Evolutionary conservation across 768 basidiomycete species (phyloP).

Genomic region (Boletus vinaceobasis): DNA sequence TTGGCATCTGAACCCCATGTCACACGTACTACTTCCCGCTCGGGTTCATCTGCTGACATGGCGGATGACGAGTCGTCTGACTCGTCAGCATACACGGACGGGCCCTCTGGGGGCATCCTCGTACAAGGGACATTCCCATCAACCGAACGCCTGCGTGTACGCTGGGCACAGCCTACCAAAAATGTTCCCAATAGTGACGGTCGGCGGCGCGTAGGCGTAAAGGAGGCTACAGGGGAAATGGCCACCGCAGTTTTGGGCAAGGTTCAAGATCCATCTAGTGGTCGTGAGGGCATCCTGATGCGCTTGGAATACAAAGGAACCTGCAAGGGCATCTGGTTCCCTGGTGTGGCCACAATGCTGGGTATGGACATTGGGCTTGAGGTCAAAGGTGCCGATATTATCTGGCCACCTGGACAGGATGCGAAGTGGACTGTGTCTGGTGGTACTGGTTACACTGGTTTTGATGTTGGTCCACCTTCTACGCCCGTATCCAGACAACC

Average conservation of each 20-base stretch:
- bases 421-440: conserved; percentile 61
- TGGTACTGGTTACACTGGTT: conserved; percentile 68
- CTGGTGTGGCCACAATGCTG: conserved; percentile 77
- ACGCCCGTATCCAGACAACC: conserved; percentile 43
- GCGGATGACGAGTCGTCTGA: conserved; percentile 84
- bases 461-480: conserved; percentile 48
- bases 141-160: conserved; percentile 68
- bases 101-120: conserved; percentile 56
- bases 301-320: conserved; percentile 67
- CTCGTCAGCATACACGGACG: conserved; percentile 49
- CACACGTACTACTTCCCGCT: conserved; percentile 51
- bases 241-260: conserved; percentile 55
- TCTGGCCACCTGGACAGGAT: conserved; percentile 56
- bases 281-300: conserved; percentile 56
- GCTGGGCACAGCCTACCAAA: conserved; percentile 71
- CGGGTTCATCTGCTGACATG: conserved; percentile 63
- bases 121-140: conserved; percentile 80
- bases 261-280: conserved; percentile 34
- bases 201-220: conserved; percentile 66
- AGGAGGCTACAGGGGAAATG: conserved; percentile 67
- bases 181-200: conserved; percentile 46
- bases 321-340: conserved; percentile 77
- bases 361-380: conserved; percentile 74
- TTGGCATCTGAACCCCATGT: conserved; percentile 75
- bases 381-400: conserved; percentile 62